Conservation (phyloP, 805 yeast species). For the Nakazawaea laoshanensis region DNA sequence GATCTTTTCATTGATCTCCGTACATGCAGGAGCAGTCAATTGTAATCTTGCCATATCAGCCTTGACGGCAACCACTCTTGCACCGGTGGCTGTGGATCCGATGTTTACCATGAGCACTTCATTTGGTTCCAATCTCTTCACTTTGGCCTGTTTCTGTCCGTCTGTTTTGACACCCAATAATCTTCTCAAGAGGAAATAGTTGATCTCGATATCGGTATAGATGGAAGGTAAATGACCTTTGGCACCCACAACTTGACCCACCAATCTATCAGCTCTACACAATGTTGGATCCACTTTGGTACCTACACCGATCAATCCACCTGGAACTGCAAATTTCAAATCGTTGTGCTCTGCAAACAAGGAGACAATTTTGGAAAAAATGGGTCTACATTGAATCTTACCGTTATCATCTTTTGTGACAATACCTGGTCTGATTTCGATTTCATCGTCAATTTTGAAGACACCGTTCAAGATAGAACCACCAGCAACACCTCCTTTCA, state of each 20-base stretch:
- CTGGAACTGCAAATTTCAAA: conserved; percentile 98
- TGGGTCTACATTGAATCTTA: conserved; percentile 91
- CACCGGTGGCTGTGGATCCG: conserved; percentile 99
- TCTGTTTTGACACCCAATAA: conserved; percentile 97
- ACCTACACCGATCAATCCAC: conserved; percentile 99
- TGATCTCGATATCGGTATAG: conserved; percentile 95
- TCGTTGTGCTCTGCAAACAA: conserved; percentile 97
- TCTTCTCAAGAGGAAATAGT: conserved; percentile 93
- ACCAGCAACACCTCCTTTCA: conserved; percentile 99
- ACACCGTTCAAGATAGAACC: conserved; percentile 98
- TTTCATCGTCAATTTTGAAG: conserved; percentile 93
- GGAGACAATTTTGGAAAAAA: conserved; percentile 88
- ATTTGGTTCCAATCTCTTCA: conserved; percentile 85
- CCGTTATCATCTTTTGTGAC: conserved; percentile 88
- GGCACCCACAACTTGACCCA: conserved; percentile 98
- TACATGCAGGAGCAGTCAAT: conserved; percentile 97
- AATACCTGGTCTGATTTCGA: conserved; percentile 98
- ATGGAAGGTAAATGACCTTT: conserved; percentile 93
- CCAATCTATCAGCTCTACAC: conserved; percentile 98
- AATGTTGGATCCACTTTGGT: conserved; percentile 97
- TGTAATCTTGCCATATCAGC: conserved; percentile 99
- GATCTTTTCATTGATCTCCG: conserved; percentile 95
- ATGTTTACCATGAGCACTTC: conserved; percentile 98
- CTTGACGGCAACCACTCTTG: conserved; percentile 94
- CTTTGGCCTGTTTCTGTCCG: conserved; percentile 95